These are phyloP conservation scores for Lachnellula cervina DNA, from an alignment of 2,329 filamentous ascomycete genomes.

Conservation along the genomic window DNA sequence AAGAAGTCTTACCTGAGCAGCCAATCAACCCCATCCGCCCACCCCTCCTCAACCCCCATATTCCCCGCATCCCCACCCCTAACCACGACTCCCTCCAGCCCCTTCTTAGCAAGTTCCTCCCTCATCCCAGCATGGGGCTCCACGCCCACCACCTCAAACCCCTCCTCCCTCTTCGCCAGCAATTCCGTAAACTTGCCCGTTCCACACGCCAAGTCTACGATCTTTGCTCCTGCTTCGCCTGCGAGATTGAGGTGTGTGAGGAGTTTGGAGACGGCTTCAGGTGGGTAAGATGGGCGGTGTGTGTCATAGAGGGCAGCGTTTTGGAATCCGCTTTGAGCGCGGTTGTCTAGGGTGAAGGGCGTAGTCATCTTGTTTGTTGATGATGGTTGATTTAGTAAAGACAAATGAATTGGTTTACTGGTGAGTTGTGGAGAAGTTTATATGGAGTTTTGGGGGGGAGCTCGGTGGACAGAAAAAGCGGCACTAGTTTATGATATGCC, in stretches of 20 bases:
- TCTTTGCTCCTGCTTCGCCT: slow-evolving; percentile 40
- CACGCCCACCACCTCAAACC: slow-evolving; percentile 55
- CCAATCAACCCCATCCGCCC: slow-evolving; percentile 51
- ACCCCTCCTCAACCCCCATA: slow-evolving; percentile 51
- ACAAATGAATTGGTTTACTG: neutral
- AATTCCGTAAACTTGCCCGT: slow-evolving; percentile 67
- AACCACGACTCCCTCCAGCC: slow-evolving; percentile 41
- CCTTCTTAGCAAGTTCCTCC: slow-evolving; percentile 53
- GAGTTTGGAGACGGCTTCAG: slow-evolving; percentile 52
- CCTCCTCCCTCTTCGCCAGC: slow-evolving; percentile 53
- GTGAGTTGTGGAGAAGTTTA: too few species aligned
- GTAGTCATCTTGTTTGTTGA: slow-evolving; percentile 1
- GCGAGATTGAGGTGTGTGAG: slow-evolving; percentile 51
- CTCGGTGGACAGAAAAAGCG: too few species aligned
- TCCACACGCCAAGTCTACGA: slow-evolving; percentile 63
- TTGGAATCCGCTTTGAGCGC: slow-evolving; percentile 49
- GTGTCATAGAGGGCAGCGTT: slow-evolving; percentile 61
- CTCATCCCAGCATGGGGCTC: slow-evolving; percentile 66
- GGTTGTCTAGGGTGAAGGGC: slow-evolving; percentile 16
- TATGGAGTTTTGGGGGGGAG: too few species aligned
- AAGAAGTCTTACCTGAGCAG: slow-evolving; percentile 8
- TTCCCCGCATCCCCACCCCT: slow-evolving; percentile 53
- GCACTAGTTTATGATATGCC: too few species aligned
- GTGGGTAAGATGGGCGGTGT: slow-evolving; percentile 63
- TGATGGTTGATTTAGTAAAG: neutral